phyloP scores from a whole-genome alignment of 148 eudicot species.

The Vaccinium vitisidaea region DNA sequence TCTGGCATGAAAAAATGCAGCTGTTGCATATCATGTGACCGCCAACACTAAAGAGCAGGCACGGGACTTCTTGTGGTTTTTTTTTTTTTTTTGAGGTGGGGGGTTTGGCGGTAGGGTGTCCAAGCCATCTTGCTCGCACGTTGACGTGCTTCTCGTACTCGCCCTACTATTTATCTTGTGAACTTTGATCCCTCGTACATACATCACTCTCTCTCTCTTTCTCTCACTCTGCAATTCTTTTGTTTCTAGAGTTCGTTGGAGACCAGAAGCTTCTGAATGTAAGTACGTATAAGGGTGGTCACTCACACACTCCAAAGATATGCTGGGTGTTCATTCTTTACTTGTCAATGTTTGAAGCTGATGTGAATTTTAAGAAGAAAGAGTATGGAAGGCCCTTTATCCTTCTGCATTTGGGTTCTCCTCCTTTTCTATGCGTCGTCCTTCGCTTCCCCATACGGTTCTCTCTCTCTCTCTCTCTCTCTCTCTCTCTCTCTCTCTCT shows the following conservation, averaged over 20 bases:
- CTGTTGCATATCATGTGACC: constrained; percentile 16
- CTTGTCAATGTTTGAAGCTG: not conserved
- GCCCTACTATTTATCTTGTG: constrained; percentile 28
- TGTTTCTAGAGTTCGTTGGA: not conserved
- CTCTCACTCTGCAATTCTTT: not conserved
- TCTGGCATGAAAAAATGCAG: not conserved
- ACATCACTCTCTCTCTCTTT: constrained; percentile 8
- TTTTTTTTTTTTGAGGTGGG: too few species aligned
- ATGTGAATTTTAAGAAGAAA: constrained; percentile 11
- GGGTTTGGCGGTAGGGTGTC: too few species aligned
- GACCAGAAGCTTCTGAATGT: not conserved
- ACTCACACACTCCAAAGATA: not conserved
- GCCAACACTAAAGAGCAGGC: not conserved
- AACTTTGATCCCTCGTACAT: not conserved
- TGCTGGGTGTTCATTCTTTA: not conserved
- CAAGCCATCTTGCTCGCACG: too few species aligned
- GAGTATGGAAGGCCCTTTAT: constrained; percentile 15
- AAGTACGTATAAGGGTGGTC: not conserved
- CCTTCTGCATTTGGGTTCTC: constrained; percentile 13
- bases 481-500: constrained; percentile 27
- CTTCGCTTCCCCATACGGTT: constrained; percentile 21
- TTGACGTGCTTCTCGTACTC: too few species aligned
- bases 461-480: constrained; percentile 27
- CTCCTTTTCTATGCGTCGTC: constrained; percentile 5
- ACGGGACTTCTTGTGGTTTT: constrained; percentile 3